A percentile compares a stretch with the other conserved stretches of the same genome.
Evolutionary conservation across 2,329 filamentous ascomycete genomes (phyloP).

Genomic region (Penicillium sp.): DNA sequence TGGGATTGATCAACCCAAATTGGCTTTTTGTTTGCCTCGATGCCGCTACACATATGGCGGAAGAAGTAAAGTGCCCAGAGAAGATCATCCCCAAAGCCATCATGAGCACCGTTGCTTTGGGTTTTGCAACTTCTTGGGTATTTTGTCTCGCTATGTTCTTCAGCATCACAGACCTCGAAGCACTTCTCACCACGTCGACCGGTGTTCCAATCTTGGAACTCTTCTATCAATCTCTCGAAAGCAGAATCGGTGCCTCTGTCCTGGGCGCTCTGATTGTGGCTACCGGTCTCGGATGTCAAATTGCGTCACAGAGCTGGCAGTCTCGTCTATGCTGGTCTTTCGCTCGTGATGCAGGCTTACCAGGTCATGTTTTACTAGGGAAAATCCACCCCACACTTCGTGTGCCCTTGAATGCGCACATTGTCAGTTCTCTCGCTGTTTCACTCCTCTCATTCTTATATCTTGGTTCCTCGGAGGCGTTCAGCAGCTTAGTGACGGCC

Average conservation of each 20-base stretch:
- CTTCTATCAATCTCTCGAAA: conserved; percentile 47
- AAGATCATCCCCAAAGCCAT: conserved; percentile 40
- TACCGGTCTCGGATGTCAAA: no score
- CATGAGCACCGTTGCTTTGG: conserved; percentile 47
- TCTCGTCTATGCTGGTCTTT: conserved; percentile 55
- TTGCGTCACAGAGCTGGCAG: conserved; percentile 52
- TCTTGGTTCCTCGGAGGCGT: conserved; percentile 44
- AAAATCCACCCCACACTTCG: conserved; percentile 43
- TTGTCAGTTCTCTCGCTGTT: conserved; percentile 48
- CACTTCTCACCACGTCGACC: conserved; percentile 43
- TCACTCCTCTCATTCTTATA: conserved; percentile 50
- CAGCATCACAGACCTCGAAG: conserved; percentile 47
- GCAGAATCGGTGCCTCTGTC: no score
- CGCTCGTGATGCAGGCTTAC: conserved; percentile 52
- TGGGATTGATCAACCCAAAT: no score
- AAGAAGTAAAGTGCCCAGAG: conserved; percentile 22
- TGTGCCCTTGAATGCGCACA: conserved; percentile 50
- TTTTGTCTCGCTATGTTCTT: conserved; percentile 53
- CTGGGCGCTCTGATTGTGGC: no score
- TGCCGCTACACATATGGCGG: no score
- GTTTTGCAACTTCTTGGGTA: conserved; percentile 50
- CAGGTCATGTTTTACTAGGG: conserved; percentile 43
- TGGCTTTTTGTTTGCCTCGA: no score
- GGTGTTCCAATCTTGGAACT: conserved; percentile 52
- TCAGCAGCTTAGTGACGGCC: conserved; percentile 47